Percentiles rank a stretch among this genome's conserved stretches.
Conservation (phyloP, 345 rosid species). For the Moricandia moricandioides region DNA sequence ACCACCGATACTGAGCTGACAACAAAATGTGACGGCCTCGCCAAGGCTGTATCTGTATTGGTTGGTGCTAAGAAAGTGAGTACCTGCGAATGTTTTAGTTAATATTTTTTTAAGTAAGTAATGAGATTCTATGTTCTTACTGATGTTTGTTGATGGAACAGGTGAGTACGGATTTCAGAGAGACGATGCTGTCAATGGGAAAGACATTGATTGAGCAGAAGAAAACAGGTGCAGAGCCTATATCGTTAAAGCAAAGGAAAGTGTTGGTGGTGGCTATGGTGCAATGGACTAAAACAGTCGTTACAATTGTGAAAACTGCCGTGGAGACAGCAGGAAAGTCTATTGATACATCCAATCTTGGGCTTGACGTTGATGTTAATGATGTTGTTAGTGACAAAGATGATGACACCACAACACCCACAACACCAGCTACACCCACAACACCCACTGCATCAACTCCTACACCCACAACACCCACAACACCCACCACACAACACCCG, state of each 20-base stretch:
- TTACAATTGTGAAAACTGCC: not conserved
- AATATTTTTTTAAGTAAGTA: no score
- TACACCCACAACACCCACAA: not conserved
- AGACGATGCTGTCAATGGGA: conserved; percentile 22
- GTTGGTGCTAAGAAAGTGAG: conserved; percentile 1
- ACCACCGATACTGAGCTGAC: not conserved
- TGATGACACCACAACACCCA: not conserved
- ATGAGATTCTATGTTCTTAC: no score
- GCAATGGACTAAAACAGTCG: conserved; percentile 3
- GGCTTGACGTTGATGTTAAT: conserved; percentile 31
- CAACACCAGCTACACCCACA: not conserved
- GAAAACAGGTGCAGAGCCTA: not conserved
- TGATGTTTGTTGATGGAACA: not conserved
- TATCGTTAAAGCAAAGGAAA: not conserved
- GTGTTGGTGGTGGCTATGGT: conserved; percentile 15
- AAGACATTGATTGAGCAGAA: conserved; percentile 25
- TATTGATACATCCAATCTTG: conserved; percentile 8
- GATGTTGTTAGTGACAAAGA: not conserved
- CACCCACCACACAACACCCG: not conserved
- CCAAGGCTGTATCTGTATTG: not conserved
- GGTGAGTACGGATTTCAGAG: not conserved
- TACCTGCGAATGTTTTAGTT: not conserved
- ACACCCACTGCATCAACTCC: not conserved
- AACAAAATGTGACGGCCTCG: not conserved
- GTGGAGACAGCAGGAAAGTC: conserved; percentile 7